Evolutionary conservation across 164 flowering plant species (phyloP).

Genomic region (Aristolochia contorta): DNA sequence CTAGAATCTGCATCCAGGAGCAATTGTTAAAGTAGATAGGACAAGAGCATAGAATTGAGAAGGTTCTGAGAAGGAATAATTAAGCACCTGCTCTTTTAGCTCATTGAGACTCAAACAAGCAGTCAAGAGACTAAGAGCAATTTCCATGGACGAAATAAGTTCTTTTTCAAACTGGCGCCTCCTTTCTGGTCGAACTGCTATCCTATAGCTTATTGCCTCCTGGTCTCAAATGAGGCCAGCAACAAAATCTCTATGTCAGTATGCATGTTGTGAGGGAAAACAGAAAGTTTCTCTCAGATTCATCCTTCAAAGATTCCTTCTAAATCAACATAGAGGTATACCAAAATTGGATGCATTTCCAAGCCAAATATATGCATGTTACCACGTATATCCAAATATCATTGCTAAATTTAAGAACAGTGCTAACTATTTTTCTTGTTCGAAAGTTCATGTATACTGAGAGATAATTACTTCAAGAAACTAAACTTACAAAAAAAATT

Average conservation of each 20-base stretch:
- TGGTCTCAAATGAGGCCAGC: conserved; percentile 12
- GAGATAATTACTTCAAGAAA: too few species aligned
- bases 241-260: too few species aligned
- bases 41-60: too few species aligned
- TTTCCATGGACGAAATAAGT: conserved; percentile 62
- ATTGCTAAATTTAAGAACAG: too few species aligned
- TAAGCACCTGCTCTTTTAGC: conserved; percentile 77
- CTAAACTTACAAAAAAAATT: too few species aligned
- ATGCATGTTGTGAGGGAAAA: background rate
- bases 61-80: background rate
- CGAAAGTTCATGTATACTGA: too few species aligned
- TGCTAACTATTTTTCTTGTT: too few species aligned
- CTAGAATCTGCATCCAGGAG: conserved; percentile 62
- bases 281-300: background rate
- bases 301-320: too few species aligned
- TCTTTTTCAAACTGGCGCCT: conserved; percentile 95
- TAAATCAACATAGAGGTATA: too few species aligned
- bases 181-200: conserved; percentile 91
- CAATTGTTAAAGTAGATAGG: conserved; percentile 5
- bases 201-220: conserved; percentile 86
- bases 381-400: too few species aligned
- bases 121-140: conserved; percentile 68
- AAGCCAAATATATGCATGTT: too few species aligned
- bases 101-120: conserved; percentile 63
- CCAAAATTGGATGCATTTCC: too few species aligned